Evolutionary conservation across 75 land plant species (phyloP).

Genomic region (Cryptomeria japonica): DNA sequence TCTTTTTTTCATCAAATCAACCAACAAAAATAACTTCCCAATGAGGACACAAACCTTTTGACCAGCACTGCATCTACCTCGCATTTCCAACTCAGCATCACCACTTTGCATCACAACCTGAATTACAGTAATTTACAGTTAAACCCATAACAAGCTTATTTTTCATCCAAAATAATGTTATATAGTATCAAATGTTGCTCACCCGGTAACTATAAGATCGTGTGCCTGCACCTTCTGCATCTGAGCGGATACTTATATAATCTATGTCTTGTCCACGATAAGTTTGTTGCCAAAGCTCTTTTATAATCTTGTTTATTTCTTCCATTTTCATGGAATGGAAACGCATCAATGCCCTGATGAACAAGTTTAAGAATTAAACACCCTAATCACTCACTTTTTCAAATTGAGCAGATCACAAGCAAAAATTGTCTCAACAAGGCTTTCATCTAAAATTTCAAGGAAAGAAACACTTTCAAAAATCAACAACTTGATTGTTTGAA

Average conservation of each 20-base stretch:
- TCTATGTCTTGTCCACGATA: slow-evolving; percentile 98
- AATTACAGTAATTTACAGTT: background rate
- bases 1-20: background rate
- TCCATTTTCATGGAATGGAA: slow-evolving; percentile 99
- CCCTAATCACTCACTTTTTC: background rate
- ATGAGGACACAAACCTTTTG: slow-evolving; percentile 70
- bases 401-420: background rate
- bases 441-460: background rate
- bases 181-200: background rate
- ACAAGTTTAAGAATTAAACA: slow-evolving; percentile 17
- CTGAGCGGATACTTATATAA: slow-evolving; percentile 87
- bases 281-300: slow-evolving; percentile 98
- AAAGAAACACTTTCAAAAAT: background rate
- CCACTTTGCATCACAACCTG: slow-evolving; percentile 98
- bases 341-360: slow-evolving; percentile 87
- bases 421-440: background rate
- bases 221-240: slow-evolving; percentile 88
- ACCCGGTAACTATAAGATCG: slow-evolving; percentile 96
- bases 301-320: slow-evolving; percentile 94
- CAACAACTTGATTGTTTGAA: background rate
- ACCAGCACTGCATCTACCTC: slow-evolving; percentile 99
- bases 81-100: slow-evolving; percentile 97
- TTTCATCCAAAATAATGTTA: background rate
- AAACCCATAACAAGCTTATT: background rate
- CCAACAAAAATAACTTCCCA: background rate